Conservation (phyloP, 2,329 filamentous ascomycete genomes). For the Alternaria panax region DNA sequence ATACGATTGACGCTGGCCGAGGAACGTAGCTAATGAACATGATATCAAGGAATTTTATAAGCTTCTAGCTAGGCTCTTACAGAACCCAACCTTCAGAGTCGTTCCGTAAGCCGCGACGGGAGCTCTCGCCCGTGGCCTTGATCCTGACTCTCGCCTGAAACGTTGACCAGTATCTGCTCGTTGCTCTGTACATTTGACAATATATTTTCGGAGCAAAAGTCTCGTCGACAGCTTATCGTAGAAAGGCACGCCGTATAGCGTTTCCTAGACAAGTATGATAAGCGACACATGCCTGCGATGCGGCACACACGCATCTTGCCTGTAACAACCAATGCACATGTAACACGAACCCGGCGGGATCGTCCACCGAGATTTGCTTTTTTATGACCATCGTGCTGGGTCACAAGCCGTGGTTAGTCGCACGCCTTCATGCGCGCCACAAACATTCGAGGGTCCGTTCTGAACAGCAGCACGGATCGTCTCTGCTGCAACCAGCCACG, state of each 20-base stretch:
- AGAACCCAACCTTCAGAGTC: conserved; percentile 3
- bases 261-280: conserved; percentile 26
- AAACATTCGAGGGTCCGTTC: conserved; percentile 5
- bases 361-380: conserved; percentile 24
- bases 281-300: conserved; percentile 24
- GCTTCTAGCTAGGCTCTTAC: conserved; percentile 13
- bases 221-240: conserved; percentile 33
- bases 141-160: conserved; percentile 8
- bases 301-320: conserved; percentile 20
- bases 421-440: conserved; percentile 13
- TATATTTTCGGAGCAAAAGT: conserved; percentile 3
- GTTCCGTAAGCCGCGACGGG: conserved; percentile 6
- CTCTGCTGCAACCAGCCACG: conserved; percentile 18
- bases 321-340: conserved; percentile 23
- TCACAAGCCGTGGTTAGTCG: conserved; percentile 14
- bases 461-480: conserved; percentile 10
- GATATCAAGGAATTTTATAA: conserved; percentile 17
- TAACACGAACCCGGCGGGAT: conserved; percentile 26
- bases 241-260: conserved; percentile 25
- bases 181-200: conserved; percentile 1
- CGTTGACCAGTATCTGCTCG: neutral
- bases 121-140: neutral
- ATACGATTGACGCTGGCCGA: conserved; percentile 21
- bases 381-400: conserved; percentile 27
- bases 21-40: conserved; percentile 12